Percentiles rank a stretch among this genome's conserved stretches.
Evolutionary conservation across 2,329 filamentous ascomycete species (phyloP).

Genomic region (Trichoderma pleuroti): DNA sequence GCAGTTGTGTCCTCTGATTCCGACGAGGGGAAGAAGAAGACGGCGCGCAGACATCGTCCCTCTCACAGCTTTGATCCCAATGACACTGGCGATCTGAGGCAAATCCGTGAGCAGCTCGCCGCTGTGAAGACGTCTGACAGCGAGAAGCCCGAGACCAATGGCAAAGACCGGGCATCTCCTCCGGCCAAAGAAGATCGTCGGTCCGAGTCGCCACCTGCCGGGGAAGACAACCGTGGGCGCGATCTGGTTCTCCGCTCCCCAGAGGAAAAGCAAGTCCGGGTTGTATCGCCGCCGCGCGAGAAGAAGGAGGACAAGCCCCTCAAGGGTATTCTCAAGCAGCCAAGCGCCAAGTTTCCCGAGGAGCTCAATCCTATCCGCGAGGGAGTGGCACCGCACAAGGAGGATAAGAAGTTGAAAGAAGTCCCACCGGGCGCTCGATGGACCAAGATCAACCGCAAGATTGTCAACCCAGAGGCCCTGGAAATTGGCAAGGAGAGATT

Average conservation of each 20-base stretch:
- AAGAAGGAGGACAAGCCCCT: conserved; percentile 64
- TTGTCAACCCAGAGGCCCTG: conserved; percentile 86
- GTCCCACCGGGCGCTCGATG: conserved; percentile 78
- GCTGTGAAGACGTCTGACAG: conserved; percentile 34
- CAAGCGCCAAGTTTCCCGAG: conserved; percentile 80
- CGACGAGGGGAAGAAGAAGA: conserved; percentile 38
- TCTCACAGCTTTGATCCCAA: conserved; percentile 50
- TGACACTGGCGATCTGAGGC: conserved; percentile 47
- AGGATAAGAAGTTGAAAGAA: conserved; percentile 67
- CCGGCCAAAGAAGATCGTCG: conserved; percentile 21
- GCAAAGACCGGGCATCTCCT: conserved; percentile 20
- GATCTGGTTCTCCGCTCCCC: conserved; percentile 33
- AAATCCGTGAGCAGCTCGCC: conserved; percentile 49
- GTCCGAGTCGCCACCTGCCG: conserved; percentile 19
- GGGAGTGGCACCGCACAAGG: conserved; percentile 90
- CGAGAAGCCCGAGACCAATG: conserved; percentile 19
- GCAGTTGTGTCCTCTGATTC: conserved; percentile 38
- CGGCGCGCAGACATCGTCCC: conserved; percentile 37
- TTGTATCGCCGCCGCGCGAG: conserved; percentile 68
- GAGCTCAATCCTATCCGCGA: conserved; percentile 79
- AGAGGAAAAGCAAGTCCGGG: conserved; percentile 53
- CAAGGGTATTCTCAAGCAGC: conserved; percentile 82
- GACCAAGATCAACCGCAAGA: conserved; percentile 86
- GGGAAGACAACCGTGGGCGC: conserved; percentile 41
- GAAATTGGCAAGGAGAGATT: conserved; percentile 85